Evolutionary conservation across 176 grass and related monocot species (phyloP).

Genomic region (Cocos nucifera): DNA sequence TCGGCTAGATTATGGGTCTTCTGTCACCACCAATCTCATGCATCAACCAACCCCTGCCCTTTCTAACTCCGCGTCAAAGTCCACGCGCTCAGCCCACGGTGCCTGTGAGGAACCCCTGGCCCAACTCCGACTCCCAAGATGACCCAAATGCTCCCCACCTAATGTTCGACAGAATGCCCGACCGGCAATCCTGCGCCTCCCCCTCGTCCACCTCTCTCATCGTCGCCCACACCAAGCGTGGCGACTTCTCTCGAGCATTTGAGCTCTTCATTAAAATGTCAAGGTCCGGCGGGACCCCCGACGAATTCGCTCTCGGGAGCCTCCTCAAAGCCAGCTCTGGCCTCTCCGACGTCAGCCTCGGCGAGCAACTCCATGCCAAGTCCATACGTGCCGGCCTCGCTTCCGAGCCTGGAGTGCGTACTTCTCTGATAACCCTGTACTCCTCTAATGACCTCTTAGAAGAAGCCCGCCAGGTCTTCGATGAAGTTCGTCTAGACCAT

Average conservation of each 20-base stretch:
- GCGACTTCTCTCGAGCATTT: not conserved
- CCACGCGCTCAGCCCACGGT: not conserved
- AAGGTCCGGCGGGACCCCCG: conserved; percentile 4
- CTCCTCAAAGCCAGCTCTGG: conserved; percentile 8
- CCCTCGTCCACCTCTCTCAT: conserved; percentile 1
- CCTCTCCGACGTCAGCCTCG: not conserved
- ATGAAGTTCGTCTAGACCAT: not conserved
- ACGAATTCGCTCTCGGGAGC: conserved; percentile 14
- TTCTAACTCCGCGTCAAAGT: not conserved
- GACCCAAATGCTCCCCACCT: not conserved
- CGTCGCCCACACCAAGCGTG: not conserved
- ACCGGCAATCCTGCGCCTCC: not conserved
- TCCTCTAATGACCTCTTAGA: not conserved
- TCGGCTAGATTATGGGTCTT: no score
- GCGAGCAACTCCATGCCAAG: conserved; percentile 12
- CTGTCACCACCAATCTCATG: not conserved
- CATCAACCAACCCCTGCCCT: not conserved
- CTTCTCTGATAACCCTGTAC: conserved; percentile 19
- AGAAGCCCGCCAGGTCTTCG: conserved; percentile 15
- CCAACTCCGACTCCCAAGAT: not conserved
- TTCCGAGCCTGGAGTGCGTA: conserved; percentile 5
- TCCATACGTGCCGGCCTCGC: conserved; percentile 11
- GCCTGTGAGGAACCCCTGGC: not conserved
- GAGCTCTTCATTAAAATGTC: conserved; percentile 8
- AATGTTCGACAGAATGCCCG: not conserved